Base-by-base conservation (phyloP, 2,329 filamentous ascomycete genomes). In the Calonectria honghensis region DNA sequence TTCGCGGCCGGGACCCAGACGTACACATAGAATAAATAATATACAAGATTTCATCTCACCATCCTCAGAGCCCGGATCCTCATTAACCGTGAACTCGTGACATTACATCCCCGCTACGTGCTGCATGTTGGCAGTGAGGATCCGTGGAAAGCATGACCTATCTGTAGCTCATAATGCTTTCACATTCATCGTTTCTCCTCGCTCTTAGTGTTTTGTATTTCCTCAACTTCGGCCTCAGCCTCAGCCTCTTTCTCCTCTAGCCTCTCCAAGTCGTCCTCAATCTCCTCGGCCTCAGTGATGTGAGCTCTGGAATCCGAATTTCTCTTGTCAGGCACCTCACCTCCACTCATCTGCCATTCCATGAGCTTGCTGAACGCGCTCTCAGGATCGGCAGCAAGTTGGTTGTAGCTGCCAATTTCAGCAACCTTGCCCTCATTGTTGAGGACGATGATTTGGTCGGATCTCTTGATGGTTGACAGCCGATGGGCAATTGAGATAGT, bases 401-500 rank as follows among this genome's bases (percentile, higher is more conserved):
- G 91, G 31, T 90, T 87, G 84, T 98, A 99, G 73, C 93, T 94
- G 72, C 97, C 97, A 77, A 94, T 94, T 84, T 99, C 96, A 3
- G 96, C 97, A 4, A 99, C 96, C 73, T 91, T 93, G 76, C 97
- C 97, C 81, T 98, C 94, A 72, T 90, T 92, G 74, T 94, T 94
- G 50, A 99, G 93, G 37, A 98, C 96, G 79, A 99, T 97, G 83
- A 99, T 98, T 77, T 93, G 93, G 83, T 99, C 97, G 2, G 95
- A 97, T 73, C 97, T 92, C 86, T 98, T 98, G 86, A 99, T 99
- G 0, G 97, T 99, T 2, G 95, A 98, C 6, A 99, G 90, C 63
- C 97, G 93, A 86, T 99, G 97, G 0, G 97, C 97, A 81, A 99
- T 99, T 69, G 95, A 98, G 83, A 99, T 98, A 14, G 97, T 99